Evolutionary conservation across 192 early-diverging fungal species (phyloP).

Genomic region (Backusella psychrophila): DNA sequence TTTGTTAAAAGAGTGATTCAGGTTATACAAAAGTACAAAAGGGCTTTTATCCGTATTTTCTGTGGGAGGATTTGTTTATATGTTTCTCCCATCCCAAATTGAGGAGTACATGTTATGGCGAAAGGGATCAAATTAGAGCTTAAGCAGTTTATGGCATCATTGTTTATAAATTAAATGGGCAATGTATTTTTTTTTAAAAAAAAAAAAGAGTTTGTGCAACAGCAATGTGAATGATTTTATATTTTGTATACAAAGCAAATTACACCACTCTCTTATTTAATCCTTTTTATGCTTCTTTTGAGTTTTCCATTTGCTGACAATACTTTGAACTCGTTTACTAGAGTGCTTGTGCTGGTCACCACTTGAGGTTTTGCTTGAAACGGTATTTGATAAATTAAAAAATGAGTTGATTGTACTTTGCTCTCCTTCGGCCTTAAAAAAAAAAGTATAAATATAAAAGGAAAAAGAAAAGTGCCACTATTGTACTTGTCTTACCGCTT

Average conservation of each 20-base stretch:
- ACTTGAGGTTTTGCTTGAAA: not conserved
- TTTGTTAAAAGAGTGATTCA: not conserved
- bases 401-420: not conserved
- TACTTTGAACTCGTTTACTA: slow-evolving; percentile 43
- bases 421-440: not conserved
- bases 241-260: not conserved
- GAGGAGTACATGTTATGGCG: not conserved
- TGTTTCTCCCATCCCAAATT: not conserved
- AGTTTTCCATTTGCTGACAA: slow-evolving; percentile 36
- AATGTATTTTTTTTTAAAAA: not conserved
- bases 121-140: not conserved
- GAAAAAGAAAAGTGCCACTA: not conserved
- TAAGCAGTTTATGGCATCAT: not conserved
- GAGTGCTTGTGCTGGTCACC: slow-evolving; percentile 15
- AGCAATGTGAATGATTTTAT: not conserved
- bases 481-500: slow-evolving; percentile 14
- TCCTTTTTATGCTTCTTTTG: slow-evolving; percentile 4
- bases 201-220: not conserved
- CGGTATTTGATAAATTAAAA: not conserved
- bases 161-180: not conserved
- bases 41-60: not conserved
- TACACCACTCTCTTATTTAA: not conserved
- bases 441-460: not conserved
- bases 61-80: not conserved
- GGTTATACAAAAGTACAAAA: not conserved